phyloP scores from a whole-genome alignment of 2,329 filamentous ascomycete genomes.

The Neofusicoccum sp. region DNA sequence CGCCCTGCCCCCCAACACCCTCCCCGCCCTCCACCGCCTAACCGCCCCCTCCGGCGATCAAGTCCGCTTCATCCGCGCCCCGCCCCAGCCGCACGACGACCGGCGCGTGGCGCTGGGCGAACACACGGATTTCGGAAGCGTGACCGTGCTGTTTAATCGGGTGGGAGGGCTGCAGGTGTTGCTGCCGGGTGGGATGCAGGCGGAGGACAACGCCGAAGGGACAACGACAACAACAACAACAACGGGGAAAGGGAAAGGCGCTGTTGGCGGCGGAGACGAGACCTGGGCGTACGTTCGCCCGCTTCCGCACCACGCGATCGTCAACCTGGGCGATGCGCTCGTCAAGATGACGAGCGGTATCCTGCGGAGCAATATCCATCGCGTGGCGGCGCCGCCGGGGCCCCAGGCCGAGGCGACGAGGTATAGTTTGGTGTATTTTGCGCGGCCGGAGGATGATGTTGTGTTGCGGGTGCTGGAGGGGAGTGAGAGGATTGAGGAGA shows the following conservation, averaged over 20 bases:
- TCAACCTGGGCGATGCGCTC: constrained; percentile 50
- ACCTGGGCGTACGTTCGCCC: constrained; percentile 55
- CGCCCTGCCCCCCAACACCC: constrained; percentile 39
- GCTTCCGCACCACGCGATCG: constrained; percentile 46
- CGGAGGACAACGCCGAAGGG: constrained; percentile 25
- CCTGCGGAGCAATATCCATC: constrained; percentile 46
- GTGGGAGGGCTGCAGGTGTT: constrained; percentile 55
- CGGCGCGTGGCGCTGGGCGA: constrained; percentile 47
- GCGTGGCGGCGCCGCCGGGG: constrained; percentile 51
- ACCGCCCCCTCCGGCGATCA: constrained; percentile 49
- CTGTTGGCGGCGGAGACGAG: constrained; percentile 25
- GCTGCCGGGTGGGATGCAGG: constrained; percentile 33
- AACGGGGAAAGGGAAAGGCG: background rate
- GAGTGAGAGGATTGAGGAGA: constrained; percentile 22
- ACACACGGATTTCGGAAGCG: constrained; percentile 57
- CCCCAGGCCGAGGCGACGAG: constrained; percentile 44
- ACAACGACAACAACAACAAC: background rate
- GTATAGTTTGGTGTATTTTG: constrained; percentile 57
- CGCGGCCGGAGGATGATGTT: constrained; percentile 43
- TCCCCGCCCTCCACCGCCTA: constrained; percentile 49
- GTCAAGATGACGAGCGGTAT: constrained; percentile 45
- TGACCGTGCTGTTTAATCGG: constrained; percentile 58
- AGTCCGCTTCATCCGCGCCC: constrained; percentile 49
- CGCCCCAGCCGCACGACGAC: constrained; percentile 46
- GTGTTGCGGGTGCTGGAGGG: constrained; percentile 22